These are phyloP conservation scores for Neofusicoccum laricinum DNA, from an alignment of 2,329 filamentous ascomycete species.

Conservation along the genomic window DNA sequence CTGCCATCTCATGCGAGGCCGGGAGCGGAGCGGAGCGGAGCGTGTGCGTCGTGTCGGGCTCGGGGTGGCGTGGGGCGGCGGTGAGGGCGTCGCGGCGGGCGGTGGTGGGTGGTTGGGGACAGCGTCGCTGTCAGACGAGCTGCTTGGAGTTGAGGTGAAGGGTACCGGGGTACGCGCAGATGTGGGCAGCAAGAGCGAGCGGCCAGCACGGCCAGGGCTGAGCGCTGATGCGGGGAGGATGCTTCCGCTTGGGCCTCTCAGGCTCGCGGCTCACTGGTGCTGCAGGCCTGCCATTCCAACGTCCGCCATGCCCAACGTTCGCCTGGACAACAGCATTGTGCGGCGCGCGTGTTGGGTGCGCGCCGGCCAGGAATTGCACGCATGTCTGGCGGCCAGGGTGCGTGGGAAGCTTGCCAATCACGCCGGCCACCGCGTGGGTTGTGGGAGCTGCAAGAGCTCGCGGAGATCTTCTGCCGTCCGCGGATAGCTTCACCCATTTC, in stretches of 20 bases:
- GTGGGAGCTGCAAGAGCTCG: constrained; percentile 9
- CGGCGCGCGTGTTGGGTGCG: neutral
- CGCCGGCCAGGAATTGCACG: neutral
- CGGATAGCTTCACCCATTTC: constrained; percentile 8
- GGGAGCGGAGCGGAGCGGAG: constrained; percentile 9
- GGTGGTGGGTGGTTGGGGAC: neutral
- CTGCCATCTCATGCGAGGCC: constrained; percentile 13
- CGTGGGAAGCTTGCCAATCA: neutral
- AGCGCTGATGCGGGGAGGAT: constrained; percentile 8
- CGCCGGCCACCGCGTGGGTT: neutral
- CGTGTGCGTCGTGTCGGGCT: neutral
- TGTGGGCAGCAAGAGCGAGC: constrained; percentile 12
- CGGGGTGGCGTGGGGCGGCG: neutral
- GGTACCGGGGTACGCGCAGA: constrained; percentile 4
- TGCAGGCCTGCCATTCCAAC: neutral
- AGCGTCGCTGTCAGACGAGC: neutral
- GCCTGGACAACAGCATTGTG: neutral
- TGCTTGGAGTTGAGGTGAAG: constrained; percentile 8
- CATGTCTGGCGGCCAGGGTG: neutral
- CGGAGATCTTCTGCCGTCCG: constrained; percentile 8
- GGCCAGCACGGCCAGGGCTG: constrained; percentile 3
- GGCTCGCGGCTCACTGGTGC: neutral
- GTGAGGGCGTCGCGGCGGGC: neutral
- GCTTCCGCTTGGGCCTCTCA: constrained; percentile 8
- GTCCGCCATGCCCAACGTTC: neutral